Evolutionary conservation across 139 green algal species (phyloP).

Genomic region (Pycnococcus provasolii): DNA sequence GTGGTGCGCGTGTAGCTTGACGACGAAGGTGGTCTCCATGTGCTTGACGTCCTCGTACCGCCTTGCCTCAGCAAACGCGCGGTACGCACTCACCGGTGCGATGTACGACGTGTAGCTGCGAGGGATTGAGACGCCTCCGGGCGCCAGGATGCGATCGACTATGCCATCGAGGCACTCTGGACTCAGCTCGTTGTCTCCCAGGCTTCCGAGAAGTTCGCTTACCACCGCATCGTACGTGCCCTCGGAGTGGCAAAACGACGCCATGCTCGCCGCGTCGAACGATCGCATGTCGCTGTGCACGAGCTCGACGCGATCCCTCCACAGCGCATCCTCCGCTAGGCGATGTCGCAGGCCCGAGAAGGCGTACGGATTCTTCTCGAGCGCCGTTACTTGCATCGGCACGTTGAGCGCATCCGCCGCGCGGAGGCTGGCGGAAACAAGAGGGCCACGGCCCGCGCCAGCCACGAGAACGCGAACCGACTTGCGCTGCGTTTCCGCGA

Average conservation of each 20-base stretch:
- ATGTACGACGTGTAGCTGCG: slow-evolving; percentile 41
- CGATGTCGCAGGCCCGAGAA: slow-evolving; percentile 63
- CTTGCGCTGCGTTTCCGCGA: background rate
- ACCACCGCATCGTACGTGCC: slow-evolving; percentile 61
- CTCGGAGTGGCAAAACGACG: background rate
- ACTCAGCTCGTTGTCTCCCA: slow-evolving; percentile 96
- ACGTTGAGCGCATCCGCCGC: background rate
- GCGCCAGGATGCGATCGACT: slow-evolving; percentile 73
- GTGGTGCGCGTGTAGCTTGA: slow-evolving; percentile 56
- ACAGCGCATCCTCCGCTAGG: slow-evolving; percentile 55
- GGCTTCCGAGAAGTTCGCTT: slow-evolving; percentile 85
- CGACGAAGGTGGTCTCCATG: slow-evolving; percentile 90
- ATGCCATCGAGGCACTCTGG: slow-evolving; percentile 86
- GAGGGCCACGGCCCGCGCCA: slow-evolving; percentile 78
- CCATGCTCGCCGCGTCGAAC: slow-evolving; percentile 50
- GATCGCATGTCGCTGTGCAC: slow-evolving; percentile 76
- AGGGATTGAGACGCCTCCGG: slow-evolving; percentile 67
- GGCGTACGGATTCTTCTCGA: slow-evolving; percentile 98
- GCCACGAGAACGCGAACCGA: slow-evolving; percentile 77
- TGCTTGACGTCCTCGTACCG: slow-evolving; percentile 69
- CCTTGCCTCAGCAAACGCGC: slow-evolving; percentile 56
- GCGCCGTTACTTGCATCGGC: slow-evolving; percentile 60
- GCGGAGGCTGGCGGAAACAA: slow-evolving; percentile 55
- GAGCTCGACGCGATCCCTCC: slow-evolving; percentile 45
- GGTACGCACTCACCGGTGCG: slow-evolving; percentile 64